Conservation (phyloP, 106 monocot genomes). For the Dioscorea dumetorum region DNA sequence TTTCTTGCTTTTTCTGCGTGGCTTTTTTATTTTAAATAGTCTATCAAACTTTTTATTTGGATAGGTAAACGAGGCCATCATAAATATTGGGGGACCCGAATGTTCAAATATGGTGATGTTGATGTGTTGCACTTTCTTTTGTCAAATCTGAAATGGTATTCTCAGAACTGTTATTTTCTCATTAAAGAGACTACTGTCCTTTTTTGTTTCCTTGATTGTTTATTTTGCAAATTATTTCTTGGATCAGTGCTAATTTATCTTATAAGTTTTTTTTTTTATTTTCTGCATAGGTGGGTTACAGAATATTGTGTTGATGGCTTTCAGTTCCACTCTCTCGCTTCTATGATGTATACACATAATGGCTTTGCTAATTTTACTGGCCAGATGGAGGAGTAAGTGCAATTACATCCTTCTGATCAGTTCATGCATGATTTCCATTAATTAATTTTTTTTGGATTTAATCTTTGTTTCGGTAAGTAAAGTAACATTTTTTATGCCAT, state of each 20-base stretch:
- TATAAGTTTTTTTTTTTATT: no score
- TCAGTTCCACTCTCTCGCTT: slow-evolving; percentile 88
- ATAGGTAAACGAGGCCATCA: slow-evolving; percentile 95
- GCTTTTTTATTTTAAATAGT: no score
- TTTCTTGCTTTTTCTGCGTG: no score
- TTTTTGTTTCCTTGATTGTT: no score
- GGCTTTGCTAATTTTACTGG: slow-evolving; percentile 90
- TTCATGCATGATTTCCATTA: background rate
- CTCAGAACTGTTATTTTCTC: background rate
- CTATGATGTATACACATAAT: slow-evolving; percentile 98
- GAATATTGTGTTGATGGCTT: slow-evolving; percentile 94
- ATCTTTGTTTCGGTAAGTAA: slow-evolving; percentile 1
- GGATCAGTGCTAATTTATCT: no score
- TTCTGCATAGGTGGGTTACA: slow-evolving; percentile 67
- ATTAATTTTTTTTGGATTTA: background rate
- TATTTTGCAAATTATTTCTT: no score
- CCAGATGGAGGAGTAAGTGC: slow-evolving; percentile 84
- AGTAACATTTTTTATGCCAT: background rate
- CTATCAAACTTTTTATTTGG: slow-evolving; percentile 11
- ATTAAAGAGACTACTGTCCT: background rate
- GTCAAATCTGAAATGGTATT: slow-evolving; percentile 95
- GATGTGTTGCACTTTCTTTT: slow-evolving; percentile 95
- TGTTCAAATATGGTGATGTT: slow-evolving; percentile 85
- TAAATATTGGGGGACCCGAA: slow-evolving; percentile 95
- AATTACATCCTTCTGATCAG: background rate